Base-by-base conservation (phyloP, 2,329 filamentous ascomycete species). In the Fusarium sp. region DNA sequence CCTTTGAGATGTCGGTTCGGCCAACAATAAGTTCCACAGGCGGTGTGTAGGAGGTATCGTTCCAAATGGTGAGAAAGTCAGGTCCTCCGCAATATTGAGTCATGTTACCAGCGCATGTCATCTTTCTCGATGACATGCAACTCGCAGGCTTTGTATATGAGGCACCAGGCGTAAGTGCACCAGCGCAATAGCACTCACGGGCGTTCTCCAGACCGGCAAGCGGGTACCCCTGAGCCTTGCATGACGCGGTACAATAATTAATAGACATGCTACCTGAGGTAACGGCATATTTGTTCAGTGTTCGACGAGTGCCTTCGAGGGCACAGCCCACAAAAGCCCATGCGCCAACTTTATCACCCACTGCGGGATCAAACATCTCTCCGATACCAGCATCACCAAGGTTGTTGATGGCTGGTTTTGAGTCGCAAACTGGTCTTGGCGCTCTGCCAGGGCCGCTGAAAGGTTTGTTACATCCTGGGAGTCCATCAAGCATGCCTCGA, bases 21-120 rank as follows among this genome's bases (percentile, higher is more conserved):
- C 48, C 48, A 13, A 67, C 49, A 13, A 69, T 31, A 15, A 67
- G 66, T 24, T 48, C 24, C 12, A 28, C 22, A 1, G 67, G 67
- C 0, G 66, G 54, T 12, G 31, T 53, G n/a, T 61, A 69, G 19
- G 66, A 65, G 2, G 66, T 69, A 8, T 69, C 66, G 4, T 61
- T 69, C 66, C 66, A 69, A 12, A 69, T 25, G 2, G 66, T 68
- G 6, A 69, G 58, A 3, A 62, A 19, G 12, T 44, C 49, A 0
- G 66, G 66, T 10, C 64, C 67, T 44, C 67, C 67, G 19, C 67
- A 69, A 11, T 58, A 69, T 12, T 69, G 64, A n/a, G 64, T 65
- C 54, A 50, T 51, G 8, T 69, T 69, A 8, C 67, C 66, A 2
- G 28, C 41, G 19, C 67, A 69, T 10, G 43, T 24, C 66, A 69